Percentiles rank a stretch among this genome's conserved stretches.
These are phyloP conservation scores for Aurifilum marmelostoma DNA, from an alignment of 2,329 filamentous ascomycete species.

Conservation along the genomic window DNA sequence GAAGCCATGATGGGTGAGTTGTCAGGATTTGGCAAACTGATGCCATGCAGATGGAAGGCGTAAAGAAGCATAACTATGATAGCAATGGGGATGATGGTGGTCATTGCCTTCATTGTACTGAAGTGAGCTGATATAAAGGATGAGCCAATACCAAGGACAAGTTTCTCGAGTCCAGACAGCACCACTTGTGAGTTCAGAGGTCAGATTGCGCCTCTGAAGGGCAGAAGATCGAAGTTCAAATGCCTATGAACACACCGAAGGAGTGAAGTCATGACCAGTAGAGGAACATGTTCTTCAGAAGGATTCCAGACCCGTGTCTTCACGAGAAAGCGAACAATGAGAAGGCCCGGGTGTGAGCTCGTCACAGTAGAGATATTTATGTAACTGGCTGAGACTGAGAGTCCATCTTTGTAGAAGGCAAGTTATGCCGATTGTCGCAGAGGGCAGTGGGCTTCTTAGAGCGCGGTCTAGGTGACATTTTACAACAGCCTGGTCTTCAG, in stretches of 20 bases:
- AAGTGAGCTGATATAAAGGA: neutral
- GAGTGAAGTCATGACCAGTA: neutral
- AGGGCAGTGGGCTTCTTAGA: neutral
- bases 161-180: neutral
- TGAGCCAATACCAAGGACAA: neutral
- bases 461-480: neutral
- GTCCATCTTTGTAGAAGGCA: neutral
- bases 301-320: neutral
- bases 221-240: neutral
- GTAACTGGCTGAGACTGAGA: neutral
- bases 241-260: neutral
- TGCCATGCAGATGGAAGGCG: neutral
- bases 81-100: neutral
- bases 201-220: neutral
- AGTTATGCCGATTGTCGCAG: too few species aligned
- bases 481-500: neutral
- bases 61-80: neutral
- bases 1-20: neutral
- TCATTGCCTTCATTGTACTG: neutral
- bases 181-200: neutral
- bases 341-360: neutral
- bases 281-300: neutral
- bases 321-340: neutral
- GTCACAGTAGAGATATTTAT: neutral
- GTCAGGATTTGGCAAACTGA: neutral